Evolutionary conservation across 2,329 filamentous ascomycete species (phyloP).

Genomic region (Beauveria sp.): DNA sequence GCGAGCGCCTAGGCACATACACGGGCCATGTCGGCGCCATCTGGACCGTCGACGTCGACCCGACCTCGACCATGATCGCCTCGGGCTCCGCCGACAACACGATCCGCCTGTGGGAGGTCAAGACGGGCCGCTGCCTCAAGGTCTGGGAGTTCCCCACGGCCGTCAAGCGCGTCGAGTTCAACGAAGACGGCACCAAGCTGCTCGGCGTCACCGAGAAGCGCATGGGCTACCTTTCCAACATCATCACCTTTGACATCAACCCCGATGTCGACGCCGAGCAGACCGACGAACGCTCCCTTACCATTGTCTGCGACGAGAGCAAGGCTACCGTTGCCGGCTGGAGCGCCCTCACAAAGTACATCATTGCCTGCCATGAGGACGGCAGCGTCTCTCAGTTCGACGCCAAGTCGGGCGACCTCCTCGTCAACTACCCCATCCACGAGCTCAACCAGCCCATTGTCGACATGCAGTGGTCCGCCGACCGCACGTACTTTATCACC

Average conservation of each 20-base stretch:
- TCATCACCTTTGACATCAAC: slow-evolving; percentile 85
- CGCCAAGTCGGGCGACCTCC: slow-evolving; percentile 78
- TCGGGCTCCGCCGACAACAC: slow-evolving; percentile 98
- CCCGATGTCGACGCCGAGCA: slow-evolving; percentile 77
- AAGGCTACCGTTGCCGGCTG: slow-evolving; percentile 97
- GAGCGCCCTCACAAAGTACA: slow-evolving; percentile 91
- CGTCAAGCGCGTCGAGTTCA: slow-evolving; percentile 97
- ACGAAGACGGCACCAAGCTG: slow-evolving; percentile 81
- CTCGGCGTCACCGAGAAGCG: slow-evolving; percentile 97
- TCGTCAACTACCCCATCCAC: slow-evolving; percentile 76
- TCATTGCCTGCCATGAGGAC: slow-evolving; percentile 96
- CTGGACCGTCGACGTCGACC: slow-evolving; percentile 97
- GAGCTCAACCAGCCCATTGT: slow-evolving; percentile 77
- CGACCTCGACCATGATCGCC: slow-evolving; percentile 83
- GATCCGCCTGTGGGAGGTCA: slow-evolving; percentile 92
- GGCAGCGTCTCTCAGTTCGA: slow-evolving; percentile 88
- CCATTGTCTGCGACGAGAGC: slow-evolving; percentile 89
- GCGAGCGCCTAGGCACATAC: slow-evolving; percentile 94
- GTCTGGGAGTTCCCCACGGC: slow-evolving; percentile 96
- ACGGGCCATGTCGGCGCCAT: slow-evolving; percentile 94
- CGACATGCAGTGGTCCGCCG: slow-evolving; percentile 88
- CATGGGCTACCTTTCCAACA: slow-evolving; percentile 91
- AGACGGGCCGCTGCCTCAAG: slow-evolving; percentile 88
- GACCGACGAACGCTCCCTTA: slow-evolving; percentile 71
- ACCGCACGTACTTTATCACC: slow-evolving; percentile 97